Conservation (phyloP, 1,284 basidiomycete genomes). For the Sanghuangporus baumii region DNA sequence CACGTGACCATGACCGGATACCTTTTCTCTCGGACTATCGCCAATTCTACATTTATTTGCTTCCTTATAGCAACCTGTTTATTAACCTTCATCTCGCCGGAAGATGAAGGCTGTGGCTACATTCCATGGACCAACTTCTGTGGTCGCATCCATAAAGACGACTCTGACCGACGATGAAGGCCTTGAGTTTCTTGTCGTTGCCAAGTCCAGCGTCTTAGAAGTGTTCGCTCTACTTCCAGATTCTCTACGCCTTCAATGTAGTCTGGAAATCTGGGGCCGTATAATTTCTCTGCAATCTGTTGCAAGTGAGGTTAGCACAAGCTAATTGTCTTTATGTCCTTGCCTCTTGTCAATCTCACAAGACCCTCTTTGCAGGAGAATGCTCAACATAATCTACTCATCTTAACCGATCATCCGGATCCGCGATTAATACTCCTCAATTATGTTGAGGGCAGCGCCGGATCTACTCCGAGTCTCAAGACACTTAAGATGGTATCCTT, state of each 20-base stretch:
- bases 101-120: constrained; percentile 66
- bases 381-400: constrained; percentile 45
- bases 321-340: not conserved
- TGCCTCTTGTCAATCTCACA: not conserved
- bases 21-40: too few relatives aligned
- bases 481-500: constrained; percentile 42
- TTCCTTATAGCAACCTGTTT: too few relatives aligned
- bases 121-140: constrained; percentile 61
- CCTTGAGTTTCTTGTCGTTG: constrained; percentile 60
- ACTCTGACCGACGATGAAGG: constrained; percentile 39
- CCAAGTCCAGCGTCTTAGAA: constrained; percentile 57
- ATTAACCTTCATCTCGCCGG: not conserved
- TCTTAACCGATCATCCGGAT: constrained; percentile 68
- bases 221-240: constrained; percentile 55
- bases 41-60: not conserved
- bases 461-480: constrained; percentile 34
- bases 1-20: not conserved
- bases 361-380: constrained; percentile 32
- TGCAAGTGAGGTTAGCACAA: constrained; percentile 41
- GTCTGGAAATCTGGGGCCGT: constrained; percentile 60
- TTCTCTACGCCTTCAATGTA: constrained; percentile 52
- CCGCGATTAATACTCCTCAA: constrained; percentile 59
- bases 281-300: constrained; percentile 50
- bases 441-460: constrained; percentile 30
- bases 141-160: constrained; percentile 58